Conservation (phyloP, 306 rosid genomes). For the Pterocarpus santalinus region DNA sequence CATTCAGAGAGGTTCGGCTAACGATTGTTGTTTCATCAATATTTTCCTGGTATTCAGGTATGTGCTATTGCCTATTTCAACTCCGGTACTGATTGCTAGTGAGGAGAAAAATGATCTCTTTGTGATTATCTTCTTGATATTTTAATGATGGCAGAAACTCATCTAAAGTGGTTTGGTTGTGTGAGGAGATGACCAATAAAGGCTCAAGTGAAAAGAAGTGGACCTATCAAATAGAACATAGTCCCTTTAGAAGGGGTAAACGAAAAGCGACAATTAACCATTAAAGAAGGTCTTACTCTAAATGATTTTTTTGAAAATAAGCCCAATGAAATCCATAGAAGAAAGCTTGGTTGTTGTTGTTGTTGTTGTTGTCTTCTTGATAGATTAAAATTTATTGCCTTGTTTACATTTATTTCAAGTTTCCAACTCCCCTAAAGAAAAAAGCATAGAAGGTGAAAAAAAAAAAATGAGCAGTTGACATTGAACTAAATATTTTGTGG, state of each 20-base stretch:
- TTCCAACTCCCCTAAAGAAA: neutral
- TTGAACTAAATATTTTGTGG: neutral
- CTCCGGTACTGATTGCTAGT: slow-evolving; percentile 17
- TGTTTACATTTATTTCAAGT: slow-evolving; percentile 2
- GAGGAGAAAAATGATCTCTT: slow-evolving; percentile 25
- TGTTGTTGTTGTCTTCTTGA: slow-evolving; percentile 16
- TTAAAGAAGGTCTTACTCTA: neutral
- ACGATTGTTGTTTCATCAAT: slow-evolving; percentile 9
- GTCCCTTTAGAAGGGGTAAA: neutral
- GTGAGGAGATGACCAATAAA: neutral
- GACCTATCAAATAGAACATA: slow-evolving; percentile 19
- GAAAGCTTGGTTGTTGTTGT: slow-evolving; percentile 20
- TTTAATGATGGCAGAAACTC: slow-evolving; percentile 34
- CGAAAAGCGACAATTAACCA: neutral
- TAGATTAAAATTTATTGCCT: neutral
- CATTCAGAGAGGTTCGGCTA: neutral
- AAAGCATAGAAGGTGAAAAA: neutral
- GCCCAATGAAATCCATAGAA: neutral
- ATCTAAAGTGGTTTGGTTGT: slow-evolving; percentile 15
- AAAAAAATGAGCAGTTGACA: neutral
- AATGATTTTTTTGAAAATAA: slow-evolving; percentile 19
- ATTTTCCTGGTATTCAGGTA: slow-evolving; percentile 38
- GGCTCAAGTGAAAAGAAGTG: neutral
- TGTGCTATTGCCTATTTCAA: slow-evolving; percentile 18
- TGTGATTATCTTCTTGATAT: slow-evolving; percentile 20